Percentiles rank a stretch among this genome's conserved stretches.
phyloP scores from a whole-genome alignment of 805 yeast species.

The Barnettozyma sucrosica region DNA sequence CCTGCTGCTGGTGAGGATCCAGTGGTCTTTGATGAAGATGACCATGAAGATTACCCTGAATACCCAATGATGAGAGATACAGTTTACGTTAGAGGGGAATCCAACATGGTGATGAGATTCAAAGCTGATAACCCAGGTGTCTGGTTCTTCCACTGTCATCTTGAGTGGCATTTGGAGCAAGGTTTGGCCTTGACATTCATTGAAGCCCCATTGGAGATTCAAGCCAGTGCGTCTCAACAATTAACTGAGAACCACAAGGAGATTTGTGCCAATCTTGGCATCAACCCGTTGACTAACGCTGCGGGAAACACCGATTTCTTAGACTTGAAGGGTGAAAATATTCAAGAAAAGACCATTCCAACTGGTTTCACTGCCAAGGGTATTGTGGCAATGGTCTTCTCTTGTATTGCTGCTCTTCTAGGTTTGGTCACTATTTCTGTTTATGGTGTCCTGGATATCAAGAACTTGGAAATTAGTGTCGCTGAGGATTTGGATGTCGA shows the following conservation, averaged over 20 bases:
- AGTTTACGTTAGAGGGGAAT: slow-evolving; percentile 71
- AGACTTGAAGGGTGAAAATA: slow-evolving; percentile 70
- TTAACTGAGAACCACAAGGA: slow-evolving; percentile 55
- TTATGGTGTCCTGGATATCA: slow-evolving; percentile 84
- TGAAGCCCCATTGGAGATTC: slow-evolving; percentile 78
- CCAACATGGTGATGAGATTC: slow-evolving; percentile 81
- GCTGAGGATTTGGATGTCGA: slow-evolving; percentile 24
- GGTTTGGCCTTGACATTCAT: slow-evolving; percentile 78
- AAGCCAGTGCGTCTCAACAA: slow-evolving; percentile 44
- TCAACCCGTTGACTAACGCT: slow-evolving; percentile 71
- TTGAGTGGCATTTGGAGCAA: slow-evolving; percentile 97
- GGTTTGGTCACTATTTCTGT: slow-evolving; percentile 73
- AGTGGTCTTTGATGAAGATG: slow-evolving; percentile 47
- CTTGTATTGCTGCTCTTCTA: slow-evolving; percentile 75
- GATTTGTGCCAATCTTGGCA: slow-evolving; percentile 54
- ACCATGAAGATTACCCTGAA: slow-evolving; percentile 51
- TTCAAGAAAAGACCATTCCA: slow-evolving; percentile 65
- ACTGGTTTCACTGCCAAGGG: slow-evolving; percentile 92
- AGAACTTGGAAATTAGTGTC: slow-evolving; percentile 59
- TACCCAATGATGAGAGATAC: slow-evolving; percentile 84
- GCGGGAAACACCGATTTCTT: slow-evolving; percentile 71
- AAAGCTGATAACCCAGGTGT: slow-evolving; percentile 95
- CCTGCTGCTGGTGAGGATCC: slow-evolving; percentile 45
- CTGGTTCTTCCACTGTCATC: slow-evolving; percentile 98
- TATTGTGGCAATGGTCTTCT: slow-evolving; percentile 88